Evolutionary conservation across 2,329 filamentous ascomycete genomes (phyloP), one percentile per base, ranked within the genome.

Genomic region (Trichophaea hybrida): DNA sequence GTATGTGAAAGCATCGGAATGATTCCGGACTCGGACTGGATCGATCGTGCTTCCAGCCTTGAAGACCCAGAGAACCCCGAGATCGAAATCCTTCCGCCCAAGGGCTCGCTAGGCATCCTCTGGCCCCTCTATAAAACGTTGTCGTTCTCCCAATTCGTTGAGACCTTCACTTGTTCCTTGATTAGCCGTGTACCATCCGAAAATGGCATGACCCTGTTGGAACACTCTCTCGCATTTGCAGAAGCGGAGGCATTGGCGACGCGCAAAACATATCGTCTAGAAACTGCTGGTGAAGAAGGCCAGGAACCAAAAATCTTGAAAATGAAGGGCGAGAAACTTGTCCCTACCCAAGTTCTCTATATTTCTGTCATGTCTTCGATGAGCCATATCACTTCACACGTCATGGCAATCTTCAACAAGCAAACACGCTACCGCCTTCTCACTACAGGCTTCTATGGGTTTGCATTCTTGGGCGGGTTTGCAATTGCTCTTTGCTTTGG

Each of bases 171-270:
- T 3, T 94, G 88, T 71, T 88, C 91, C 7, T 78, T 97, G 5
- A 88, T 95, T 71, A 91, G 91, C 35, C 82, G 86, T 1, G 80
- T 82, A 1, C 80, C 88, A 0, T 85, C 87, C 0, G 93, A 97
- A 73, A 94, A 88, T 1, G 90, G 89, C 15, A 95, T 97, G 87
- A 95, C 90, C 0, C 80, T 96, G 1, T 95, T 97, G 68, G 93
- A 98, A 71, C 90, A 96, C 69, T 96, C 90, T 0, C 77, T 98
- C 6, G 91, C 91, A 1, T 98, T 97, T 73, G 88, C 91, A 8
- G 93, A 98, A 72, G 91, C 91, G 6, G 93, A 98, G 71, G 85
- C 87, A 34, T 86, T 90, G 64, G 83, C 96, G 1, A 59, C 52
- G 4, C 51, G 55, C 12, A 65, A 62, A 32, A 86, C 68, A 76